Conservation (phyloP, 192 early-diverging fungal species). For the Backusella liffmaniae region DNA sequence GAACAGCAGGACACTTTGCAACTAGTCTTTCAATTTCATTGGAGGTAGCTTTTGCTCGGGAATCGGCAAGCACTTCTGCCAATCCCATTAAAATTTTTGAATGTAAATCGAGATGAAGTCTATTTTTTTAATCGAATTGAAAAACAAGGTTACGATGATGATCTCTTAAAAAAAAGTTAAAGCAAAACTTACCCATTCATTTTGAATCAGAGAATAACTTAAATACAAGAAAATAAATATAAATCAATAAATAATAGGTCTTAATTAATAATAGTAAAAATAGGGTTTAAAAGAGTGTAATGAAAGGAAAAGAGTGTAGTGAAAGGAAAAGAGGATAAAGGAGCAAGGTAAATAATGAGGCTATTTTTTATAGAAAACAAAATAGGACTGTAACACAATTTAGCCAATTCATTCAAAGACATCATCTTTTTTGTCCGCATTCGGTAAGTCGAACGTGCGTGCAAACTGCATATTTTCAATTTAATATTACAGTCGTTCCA, state of each 20-base stretch:
- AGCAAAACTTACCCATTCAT: slow-evolving; percentile 2
- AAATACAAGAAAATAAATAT: neutral
- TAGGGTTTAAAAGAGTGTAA: slow-evolving; percentile 1
- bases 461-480: neutral
- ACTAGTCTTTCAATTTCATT: slow-evolving; percentile 45
- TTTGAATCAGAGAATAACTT: slow-evolving; percentile 3
- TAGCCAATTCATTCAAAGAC: neutral
- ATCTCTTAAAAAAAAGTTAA: neutral
- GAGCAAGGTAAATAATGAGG: neutral
- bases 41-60: slow-evolving; percentile 37
- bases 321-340: neutral
- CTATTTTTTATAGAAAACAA: slow-evolving; percentile 6
- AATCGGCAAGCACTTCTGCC: slow-evolving; percentile 49
- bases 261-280: neutral
- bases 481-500: neutral
- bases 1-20: slow-evolving; percentile 38
- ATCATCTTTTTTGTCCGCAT: slow-evolving; percentile 20
- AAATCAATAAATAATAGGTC: neutral
- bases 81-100: slow-evolving; percentile 51
- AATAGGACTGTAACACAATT: neutral
- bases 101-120: slow-evolving; percentile 57
- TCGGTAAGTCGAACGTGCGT: slow-evolving; percentile 8
- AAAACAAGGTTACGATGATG: neutral
- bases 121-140: slow-evolving; percentile 13
- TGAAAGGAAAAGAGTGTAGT: neutral